Evolutionary conservation across 1,139 yeast genomes (phyloP), one percentile per base, ranked within the genome.

Genomic region (Meyerozyma smithsonii): DNA sequence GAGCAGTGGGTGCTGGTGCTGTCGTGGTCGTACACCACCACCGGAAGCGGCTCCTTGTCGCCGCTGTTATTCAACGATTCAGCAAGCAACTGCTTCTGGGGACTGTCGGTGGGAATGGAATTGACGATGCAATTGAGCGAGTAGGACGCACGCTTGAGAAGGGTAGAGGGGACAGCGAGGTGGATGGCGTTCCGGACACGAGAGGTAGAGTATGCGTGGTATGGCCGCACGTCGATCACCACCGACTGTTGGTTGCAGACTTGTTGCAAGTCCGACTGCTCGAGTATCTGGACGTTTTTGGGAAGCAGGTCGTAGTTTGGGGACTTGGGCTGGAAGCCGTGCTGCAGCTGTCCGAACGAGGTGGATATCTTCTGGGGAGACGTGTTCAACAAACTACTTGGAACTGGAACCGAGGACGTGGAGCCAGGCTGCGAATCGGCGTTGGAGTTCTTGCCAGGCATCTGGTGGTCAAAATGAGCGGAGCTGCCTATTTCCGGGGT

Each of bases 121-220:
- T 18, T 30, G 34, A 30, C 16, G 19, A 30, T 30, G 15, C 34
- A 3, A 6, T 10, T 16, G 23, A 30, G 34, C 4, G 34, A 18
- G 37, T 41, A 48, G 36, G 42, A 42, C 12, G 43, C 42, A 23
- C 51, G 39, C 35, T 46, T 46, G 24, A 48, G 40, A 8, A 48
- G 40, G 8, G 51, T 48, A 10, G 49, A 36, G n/a, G 51, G 51
- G 8, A 46, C 42, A 30, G 50, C 46, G n/a, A 48, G 40, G 30
- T 48, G 47, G 43, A 38, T 38, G 12, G 51, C 45, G 8, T 41
- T 20, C 7, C 20, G 37, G 14, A 48, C 36, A 20, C 45, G 45
- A 28, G 39, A 38, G 10, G 36, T 23, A 3, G 48, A 43, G 40
- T 38, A 48, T n/a, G 40, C 16, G 32, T 46, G 46, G 42, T 40